Evolutionary conservation across 2,329 filamentous ascomycete species (phyloP).

Genomic region (Lachnellula arida): DNA sequence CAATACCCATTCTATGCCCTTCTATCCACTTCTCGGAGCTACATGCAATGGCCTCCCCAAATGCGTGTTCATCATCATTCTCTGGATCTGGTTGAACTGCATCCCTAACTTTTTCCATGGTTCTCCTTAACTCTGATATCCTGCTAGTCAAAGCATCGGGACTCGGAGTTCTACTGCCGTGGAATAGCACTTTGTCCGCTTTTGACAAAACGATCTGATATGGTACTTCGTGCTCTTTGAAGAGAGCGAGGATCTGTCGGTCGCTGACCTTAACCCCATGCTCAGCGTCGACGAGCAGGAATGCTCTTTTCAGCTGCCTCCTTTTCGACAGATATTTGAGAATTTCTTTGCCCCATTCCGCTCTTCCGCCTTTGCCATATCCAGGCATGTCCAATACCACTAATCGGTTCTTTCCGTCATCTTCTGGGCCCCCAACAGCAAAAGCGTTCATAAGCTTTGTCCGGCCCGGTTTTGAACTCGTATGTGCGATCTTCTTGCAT

Average conservation of each 20-base stretch:
- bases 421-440: slow-evolving; percentile 44
- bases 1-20: slow-evolving; percentile 51
- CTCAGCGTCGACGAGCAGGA: slow-evolving; percentile 58
- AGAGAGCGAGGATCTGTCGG: slow-evolving; percentile 48
- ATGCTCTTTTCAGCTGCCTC: slow-evolving; percentile 54
- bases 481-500: slow-evolving; percentile 45
- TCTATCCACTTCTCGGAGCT: slow-evolving; percentile 46
- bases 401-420: slow-evolving; percentile 33
- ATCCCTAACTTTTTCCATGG: slow-evolving; percentile 37
- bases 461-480: slow-evolving; percentile 54
- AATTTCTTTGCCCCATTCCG: slow-evolving; percentile 62
- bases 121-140: slow-evolving; percentile 35
- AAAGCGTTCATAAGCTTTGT: slow-evolving; percentile 65
- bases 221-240: slow-evolving; percentile 52
- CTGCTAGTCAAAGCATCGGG: slow-evolving; percentile 30
- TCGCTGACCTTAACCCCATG: slow-evolving; percentile 62
- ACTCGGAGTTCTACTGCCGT: slow-evolving; percentile 31
- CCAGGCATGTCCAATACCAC: slow-evolving; percentile 68
- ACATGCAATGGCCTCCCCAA: slow-evolving; percentile 58
- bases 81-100: slow-evolving; percentile 38
- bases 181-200: slow-evolving; percentile 50
- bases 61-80: slow-evolving; percentile 35
- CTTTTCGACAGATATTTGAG: slow-evolving; percentile 61
- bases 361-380: slow-evolving; percentile 58
- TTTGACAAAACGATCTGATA: slow-evolving; percentile 66